These are phyloP conservation scores for Hypoxylon sp. DNA, from an alignment of 2,329 filamentous ascomycete species.

Conservation along the genomic window DNA sequence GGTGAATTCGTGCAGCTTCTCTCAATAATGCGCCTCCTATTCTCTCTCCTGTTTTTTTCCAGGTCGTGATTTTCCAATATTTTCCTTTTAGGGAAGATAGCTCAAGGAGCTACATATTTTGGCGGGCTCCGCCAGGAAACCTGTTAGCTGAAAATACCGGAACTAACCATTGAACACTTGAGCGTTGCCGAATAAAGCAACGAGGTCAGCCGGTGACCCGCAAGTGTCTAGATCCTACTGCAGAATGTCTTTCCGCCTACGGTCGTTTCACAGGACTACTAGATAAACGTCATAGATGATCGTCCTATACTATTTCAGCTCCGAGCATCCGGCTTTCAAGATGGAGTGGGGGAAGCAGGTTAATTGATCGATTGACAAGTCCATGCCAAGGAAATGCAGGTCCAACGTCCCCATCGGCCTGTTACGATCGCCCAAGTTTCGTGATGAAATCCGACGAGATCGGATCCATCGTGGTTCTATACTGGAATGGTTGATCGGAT, in stretches of 20 bases:
- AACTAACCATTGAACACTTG: conserved; percentile 16
- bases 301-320: conserved; percentile 8
- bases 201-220: too few relatives aligned
- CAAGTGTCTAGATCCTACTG: too few relatives aligned
- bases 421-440: conserved; percentile 16
- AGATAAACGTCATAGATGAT: conserved; percentile 31
- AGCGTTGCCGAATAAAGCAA: conserved; percentile 5
- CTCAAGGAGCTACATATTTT: conserved; percentile 18
- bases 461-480: conserved; percentile 1
- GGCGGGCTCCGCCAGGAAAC: conserved; percentile 6
- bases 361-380: conserved; percentile 19
- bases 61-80: conserved; percentile 19
- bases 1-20: conserved; percentile 9
- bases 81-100: conserved; percentile 19
- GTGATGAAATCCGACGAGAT: conserved; percentile 21
- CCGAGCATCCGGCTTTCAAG: not conserved
- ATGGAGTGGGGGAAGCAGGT: conserved; percentile 23
- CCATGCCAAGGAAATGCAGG: conserved; percentile 29
- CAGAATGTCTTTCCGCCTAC: not conserved
- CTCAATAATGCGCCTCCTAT: conserved; percentile 24
- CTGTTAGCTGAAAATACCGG: conserved; percentile 12
- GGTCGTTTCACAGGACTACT: conserved; percentile 2
- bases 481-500: conserved; percentile 9
- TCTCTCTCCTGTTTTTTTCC: conserved; percentile 12
- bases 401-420: conserved; percentile 16